Base-by-base conservation (phyloP, 176 grass and related monocot species). In the Eragrostis curvula region DNA sequence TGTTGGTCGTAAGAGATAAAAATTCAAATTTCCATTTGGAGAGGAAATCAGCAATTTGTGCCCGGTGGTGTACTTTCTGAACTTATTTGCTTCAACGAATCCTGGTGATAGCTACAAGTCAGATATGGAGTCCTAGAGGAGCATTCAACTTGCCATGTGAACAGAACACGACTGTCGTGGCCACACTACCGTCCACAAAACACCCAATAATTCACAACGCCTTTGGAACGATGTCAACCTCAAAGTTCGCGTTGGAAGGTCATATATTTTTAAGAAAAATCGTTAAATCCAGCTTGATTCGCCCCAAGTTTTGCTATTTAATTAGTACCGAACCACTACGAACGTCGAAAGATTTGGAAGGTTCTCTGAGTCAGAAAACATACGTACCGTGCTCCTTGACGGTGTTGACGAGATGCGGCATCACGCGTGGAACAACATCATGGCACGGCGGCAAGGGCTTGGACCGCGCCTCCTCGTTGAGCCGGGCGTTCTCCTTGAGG, bases 401-500 rank as follows among this genome's bases (percentile, higher is more conserved):
- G 8, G 52, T 55, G 60, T n/a, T 66, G 7, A 62, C 23, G 13
- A 89, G 27, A 6, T 78, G 30, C 0, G 91, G 91, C n/a, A 27
- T 17, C 55, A 97, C 70, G 12, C 86, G 87, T 23, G 88, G 80
- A 5, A 69, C 56, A 44, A 91, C 87, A 44, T 89, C 70, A 14
- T 97, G 94, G 48, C 86, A 91, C 14, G 45, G 74, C 5, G 78
- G 6, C 91, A 94, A 91, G 84, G 91, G 89, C 70, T 56, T 91
- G 60, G 94, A 71, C 52, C 70, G 66, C 24, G 75, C 89, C 83
- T 83, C 91, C 18, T 52, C 51, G 81, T 83, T 82, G 81, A 88
- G 89, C 69, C 86, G 84, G 21, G 5, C 40, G 27, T 30, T 83
- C 74, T 97, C 94, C 62, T 62, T 40, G 20, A 97, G 29, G 64